Base-by-base conservation (phyloP, 1,284 basidiomycete species). In the Trichosporon sp. region DNA sequence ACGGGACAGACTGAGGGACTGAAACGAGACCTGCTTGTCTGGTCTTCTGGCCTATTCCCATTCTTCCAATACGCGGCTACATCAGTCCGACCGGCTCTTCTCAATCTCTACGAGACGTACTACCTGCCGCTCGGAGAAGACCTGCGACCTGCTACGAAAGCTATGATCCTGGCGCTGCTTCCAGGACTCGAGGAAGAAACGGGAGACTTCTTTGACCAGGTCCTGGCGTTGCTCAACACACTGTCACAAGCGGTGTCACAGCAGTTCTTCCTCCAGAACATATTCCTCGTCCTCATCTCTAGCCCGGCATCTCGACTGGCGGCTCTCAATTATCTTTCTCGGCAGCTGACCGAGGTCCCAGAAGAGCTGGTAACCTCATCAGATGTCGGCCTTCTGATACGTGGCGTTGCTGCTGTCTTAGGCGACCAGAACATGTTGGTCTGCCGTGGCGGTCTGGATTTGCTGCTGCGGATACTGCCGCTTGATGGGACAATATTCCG, bases 41-140 rank as follows among this genome's bases (percentile, higher is more conserved):
- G 96, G 96, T 93, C 93, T 0, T 90, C 92, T 4, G 96, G 96
- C 3, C 80, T 99, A 9, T 95, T 99, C 74, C 96, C 96, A 0
- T 99, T 99, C 85, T 98, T 98, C 76, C 93, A 97, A 79, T 97
- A 93, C 79, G 94, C 96, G 5, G 89, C 95, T 14, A 99, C 94
- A 6, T 94, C 92, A 21, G 93, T 95, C 64, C 91, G 95, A 87
- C 93, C 93, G 1, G 85, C 88, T 10, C 83, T 97, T 1, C 84
- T 97, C 57, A 90, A 88, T 70, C 85, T 97, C 11, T 96, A 92
- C 73, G 91, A 95, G 71, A 89, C 86, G 2, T 87, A 92, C 81
- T 99, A 96, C 78, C 82, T 99, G 4, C 93, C 95, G 0, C 82
- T 99, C 8, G 88, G 91, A 79, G 82, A 83, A 16, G 85, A 87